phyloP scores from a whole-genome alignment of 2,329 filamentous ascomycete genomes.

The Fusarium sp. region DNA sequence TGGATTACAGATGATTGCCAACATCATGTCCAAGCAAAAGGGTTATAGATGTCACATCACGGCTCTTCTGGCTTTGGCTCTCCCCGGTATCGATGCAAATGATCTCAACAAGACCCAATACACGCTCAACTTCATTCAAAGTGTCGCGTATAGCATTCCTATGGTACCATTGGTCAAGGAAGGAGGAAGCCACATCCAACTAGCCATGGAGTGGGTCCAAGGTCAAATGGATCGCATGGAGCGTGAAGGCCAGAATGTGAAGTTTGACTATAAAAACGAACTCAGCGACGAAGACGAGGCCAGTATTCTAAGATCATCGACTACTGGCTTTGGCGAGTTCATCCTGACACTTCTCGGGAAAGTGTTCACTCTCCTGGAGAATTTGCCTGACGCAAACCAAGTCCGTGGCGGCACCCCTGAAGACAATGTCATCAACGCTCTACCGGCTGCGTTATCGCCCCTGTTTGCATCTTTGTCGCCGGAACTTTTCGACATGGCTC shows the following conservation, averaged over 20 bases:
- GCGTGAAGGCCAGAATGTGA: constrained; percentile 82
- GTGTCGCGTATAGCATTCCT: constrained; percentile 95
- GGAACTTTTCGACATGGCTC: constrained; percentile 89
- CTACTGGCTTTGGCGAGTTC: constrained; percentile 93
- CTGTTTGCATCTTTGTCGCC: constrained; percentile 91
- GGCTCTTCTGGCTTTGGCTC: constrained; percentile 87
- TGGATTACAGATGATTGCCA: constrained; percentile 89
- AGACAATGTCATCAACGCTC: constrained; percentile 94
- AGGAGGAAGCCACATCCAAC: constrained; percentile 68
- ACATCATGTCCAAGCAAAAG: constrained; percentile 90
- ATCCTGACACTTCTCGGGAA: constrained; percentile 89
- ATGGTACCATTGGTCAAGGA: constrained; percentile 77
- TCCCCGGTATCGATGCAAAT: constrained; percentile 97
- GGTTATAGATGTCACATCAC: constrained; percentile 98
- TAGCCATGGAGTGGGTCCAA: constrained; percentile 94
- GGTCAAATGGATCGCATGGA: constrained; percentile 95
- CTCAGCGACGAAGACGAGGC: constrained; percentile 88
- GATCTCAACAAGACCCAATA: constrained; percentile 96
- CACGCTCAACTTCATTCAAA: constrained; percentile 93
- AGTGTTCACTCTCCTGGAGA: constrained; percentile 95
- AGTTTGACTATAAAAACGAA: constrained; percentile 85
- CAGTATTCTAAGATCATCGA: constrained; percentile 90
- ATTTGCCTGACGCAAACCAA: constrained; percentile 89
- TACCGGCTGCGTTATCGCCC: constrained; percentile 91
- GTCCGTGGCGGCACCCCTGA: constrained; percentile 92